These are phyloP conservation scores for Solanum virginianum DNA, from an alignment of 257 asterid genomes.

Conservation along the genomic window DNA sequence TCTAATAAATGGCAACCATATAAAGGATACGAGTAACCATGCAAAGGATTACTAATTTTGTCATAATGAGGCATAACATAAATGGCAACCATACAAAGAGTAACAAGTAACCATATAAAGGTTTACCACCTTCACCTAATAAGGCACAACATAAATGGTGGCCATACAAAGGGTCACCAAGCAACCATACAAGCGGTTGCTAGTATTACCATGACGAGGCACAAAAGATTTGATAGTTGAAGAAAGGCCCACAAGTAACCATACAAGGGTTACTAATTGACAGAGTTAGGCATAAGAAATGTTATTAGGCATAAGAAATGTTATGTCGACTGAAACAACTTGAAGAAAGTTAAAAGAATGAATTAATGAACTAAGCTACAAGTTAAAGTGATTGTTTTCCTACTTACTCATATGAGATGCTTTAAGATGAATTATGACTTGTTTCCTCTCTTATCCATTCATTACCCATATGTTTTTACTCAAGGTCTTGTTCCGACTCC, in stretches of 20 bases:
- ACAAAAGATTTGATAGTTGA: no score
- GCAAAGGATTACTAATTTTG: not conserved
- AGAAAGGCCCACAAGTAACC: no score
- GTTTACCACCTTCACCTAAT: not conserved
- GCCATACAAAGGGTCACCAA: not conserved
- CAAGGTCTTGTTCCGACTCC: not conserved
- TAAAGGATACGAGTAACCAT: not conserved
- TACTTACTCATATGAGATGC: not conserved
- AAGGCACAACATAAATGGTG: no score
- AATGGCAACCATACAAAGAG: not conserved
- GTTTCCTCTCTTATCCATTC: not conserved
- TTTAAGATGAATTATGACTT: not conserved
- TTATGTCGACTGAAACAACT: no score
- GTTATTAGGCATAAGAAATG: no score
- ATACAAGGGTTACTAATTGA: no score
- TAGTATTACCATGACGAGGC: no score
- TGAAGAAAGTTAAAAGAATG: no score
- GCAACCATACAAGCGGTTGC: not conserved
- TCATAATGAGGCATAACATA: not conserved
- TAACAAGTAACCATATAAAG: not conserved
- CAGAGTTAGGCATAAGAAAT: no score
- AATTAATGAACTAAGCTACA: not conserved
- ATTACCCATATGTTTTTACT: not conserved
- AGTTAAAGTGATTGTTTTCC: not conserved
- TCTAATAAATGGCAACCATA: no score